These are phyloP conservation scores for Fistulifera solaris DNA, from an alignment of 108 stramenopile genomes.

Conservation along the genomic window DNA sequence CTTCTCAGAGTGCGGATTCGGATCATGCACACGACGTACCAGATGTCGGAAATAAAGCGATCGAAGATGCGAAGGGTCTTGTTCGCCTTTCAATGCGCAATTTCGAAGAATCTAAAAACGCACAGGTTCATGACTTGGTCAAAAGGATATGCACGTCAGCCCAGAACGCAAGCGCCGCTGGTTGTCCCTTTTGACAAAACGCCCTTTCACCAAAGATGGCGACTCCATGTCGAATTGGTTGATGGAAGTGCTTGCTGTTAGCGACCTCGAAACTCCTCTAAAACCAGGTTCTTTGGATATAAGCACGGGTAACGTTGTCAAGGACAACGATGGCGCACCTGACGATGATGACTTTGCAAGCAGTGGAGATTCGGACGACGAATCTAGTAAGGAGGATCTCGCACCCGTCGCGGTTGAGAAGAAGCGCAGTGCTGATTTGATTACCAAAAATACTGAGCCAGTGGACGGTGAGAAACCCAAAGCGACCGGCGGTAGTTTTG, in stretches of 20 bases:
- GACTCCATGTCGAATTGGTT: conserved; percentile 35
- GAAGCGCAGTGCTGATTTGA: background rate
- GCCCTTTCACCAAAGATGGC: conserved; percentile 43
- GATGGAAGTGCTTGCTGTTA: conserved; percentile 39
- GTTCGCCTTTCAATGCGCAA: background rate
- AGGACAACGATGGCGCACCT: background rate
- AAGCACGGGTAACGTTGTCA: too few species aligned
- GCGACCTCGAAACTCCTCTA: conserved; percentile 32
- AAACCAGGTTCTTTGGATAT: background rate
- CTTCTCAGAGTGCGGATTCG: conserved; percentile 12
- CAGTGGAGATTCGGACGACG: conserved; percentile 4
- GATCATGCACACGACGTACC: background rate
- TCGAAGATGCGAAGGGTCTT: background rate
- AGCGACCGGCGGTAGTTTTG: conserved; percentile 10
- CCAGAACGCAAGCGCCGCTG: conserved; percentile 27
- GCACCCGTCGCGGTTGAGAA: background rate
- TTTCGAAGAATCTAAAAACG: background rate
- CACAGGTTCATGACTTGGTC: background rate
- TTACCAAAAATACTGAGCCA: background rate
- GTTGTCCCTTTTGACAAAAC: conserved; percentile 26
- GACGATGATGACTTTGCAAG: background rate
- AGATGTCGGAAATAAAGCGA: background rate
- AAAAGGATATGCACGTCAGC: background rate
- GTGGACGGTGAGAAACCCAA: background rate
- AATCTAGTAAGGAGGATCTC: background rate